Conservation (phyloP, 768 basidiomycete species). For the Trametes cubensis region DNA sequence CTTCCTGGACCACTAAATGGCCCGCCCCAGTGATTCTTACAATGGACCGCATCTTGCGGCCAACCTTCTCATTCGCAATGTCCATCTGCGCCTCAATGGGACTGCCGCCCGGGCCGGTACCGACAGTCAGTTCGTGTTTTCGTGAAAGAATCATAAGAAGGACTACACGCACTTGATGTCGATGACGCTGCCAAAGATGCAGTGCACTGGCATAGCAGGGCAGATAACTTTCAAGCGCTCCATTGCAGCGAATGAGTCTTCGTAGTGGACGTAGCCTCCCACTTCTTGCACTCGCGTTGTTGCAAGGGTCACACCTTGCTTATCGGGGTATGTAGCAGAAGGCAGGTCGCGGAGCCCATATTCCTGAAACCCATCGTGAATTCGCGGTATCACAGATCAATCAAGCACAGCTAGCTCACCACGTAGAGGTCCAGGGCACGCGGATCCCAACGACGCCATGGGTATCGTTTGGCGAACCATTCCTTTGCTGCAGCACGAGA, state of each 20-base stretch:
- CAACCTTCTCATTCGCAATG: background rate
- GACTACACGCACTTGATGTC: background rate
- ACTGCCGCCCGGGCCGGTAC: background rate
- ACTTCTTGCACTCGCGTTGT: conserved; percentile 27
- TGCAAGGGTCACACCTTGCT: conserved; percentile 31
- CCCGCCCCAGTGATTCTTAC: background rate
- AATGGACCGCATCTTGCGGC: conserved; percentile 3
- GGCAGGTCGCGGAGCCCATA: conserved; percentile 26
- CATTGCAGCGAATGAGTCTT: conserved; percentile 5
- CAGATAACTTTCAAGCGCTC: conserved; percentile 22
- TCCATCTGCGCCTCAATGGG: background rate
- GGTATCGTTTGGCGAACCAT: conserved; percentile 12
- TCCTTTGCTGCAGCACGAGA: conserved; percentile 14
- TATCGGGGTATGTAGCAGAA: conserved; percentile 26
- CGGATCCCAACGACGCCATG: conserved; percentile 18
- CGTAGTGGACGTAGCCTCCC: conserved; percentile 22
- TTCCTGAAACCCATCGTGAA: background rate
- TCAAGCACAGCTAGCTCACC: background rate
- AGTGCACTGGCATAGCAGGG: conserved; percentile 23
- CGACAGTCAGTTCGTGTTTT: no score
- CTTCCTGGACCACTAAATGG: conserved; percentile 11
- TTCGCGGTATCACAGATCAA: background rate
- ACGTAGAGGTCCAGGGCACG: conserved; percentile 13
- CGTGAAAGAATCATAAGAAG: background rate
- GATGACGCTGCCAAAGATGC: conserved; percentile 18